These are phyloP conservation scores for Poteriospumella lacustris DNA, from an alignment of 108 stramenopile species.

Conservation along the genomic window DNA sequence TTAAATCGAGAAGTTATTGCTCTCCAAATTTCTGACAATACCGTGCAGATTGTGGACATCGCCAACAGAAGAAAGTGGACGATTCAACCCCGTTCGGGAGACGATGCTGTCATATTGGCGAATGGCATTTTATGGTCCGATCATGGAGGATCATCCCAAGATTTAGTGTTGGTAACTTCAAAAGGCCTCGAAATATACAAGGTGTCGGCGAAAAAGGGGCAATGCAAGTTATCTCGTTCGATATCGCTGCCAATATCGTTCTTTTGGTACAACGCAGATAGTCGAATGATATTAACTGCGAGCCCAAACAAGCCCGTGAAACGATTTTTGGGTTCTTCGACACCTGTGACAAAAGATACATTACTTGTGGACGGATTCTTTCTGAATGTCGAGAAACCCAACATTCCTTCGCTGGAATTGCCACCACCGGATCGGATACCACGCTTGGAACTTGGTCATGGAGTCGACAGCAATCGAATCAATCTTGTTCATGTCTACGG, in stretches of 20 bases:
- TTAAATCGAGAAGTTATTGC: neutral
- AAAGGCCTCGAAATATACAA: neutral
- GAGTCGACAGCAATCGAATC: neutral
- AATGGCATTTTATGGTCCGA: neutral
- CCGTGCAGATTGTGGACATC: neutral
- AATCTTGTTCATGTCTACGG: neutral
- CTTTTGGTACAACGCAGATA: neutral
- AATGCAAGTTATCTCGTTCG: neutral
- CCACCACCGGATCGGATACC: neutral
- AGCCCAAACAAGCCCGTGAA: neutral
- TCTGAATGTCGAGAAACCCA: neutral
- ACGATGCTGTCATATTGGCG: neutral
- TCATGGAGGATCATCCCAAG: constrained; percentile 12
- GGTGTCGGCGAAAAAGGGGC: neutral
- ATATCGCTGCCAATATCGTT: neutral
- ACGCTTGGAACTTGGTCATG: neutral
- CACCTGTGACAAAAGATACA: neutral
- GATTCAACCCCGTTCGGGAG: neutral
- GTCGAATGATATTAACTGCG: neutral
- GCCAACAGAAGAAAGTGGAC: neutral
- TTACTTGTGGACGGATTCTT: neutral
- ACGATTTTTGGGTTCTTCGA: neutral
- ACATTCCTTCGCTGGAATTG: neutral
- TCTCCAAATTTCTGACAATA: neutral
- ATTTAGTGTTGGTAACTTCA: neutral